phyloP scores from a whole-genome alignment of 78 protist genomes.

The Dictyostelium purpureum region DNA sequence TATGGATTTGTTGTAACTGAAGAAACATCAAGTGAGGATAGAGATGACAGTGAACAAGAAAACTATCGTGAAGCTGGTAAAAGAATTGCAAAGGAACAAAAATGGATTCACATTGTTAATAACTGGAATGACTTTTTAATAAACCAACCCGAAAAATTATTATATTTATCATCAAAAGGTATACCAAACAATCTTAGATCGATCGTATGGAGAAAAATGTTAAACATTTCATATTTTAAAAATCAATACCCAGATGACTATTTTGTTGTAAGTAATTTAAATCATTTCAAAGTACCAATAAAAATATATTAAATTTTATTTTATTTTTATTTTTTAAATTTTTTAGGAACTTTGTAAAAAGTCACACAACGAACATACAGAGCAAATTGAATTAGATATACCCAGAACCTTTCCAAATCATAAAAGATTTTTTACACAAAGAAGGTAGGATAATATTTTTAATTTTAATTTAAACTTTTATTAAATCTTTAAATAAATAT shows the following conservation, averaged over 20 bases:
- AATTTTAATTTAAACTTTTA: neutral
- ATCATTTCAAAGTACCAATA: neutral
- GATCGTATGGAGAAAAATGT: constrained; percentile 57
- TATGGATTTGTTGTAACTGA: constrained; percentile 40
- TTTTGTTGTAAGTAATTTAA: constrained; percentile 1
- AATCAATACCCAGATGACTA: constrained; percentile 19
- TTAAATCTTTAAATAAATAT: neutral
- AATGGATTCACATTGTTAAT: constrained; percentile 29
- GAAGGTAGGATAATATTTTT: constrained; percentile 17
- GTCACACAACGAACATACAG: constrained; percentile 50
- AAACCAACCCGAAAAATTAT: constrained; percentile 13
- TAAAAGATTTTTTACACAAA: constrained; percentile 63
- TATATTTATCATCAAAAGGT: constrained; percentile 23
- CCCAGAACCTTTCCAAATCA: constrained; percentile 80
- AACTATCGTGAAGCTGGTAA: neutral
- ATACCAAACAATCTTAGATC: constrained; percentile 33
- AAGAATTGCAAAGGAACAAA: constrained; percentile 24
- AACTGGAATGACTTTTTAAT: constrained; percentile 23
- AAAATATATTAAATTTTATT: neutral
- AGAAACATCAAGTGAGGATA: neutral
- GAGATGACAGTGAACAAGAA: neutral
- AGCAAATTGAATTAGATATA: constrained; percentile 69
- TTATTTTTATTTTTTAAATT: neutral
- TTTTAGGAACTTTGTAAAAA: constrained; percentile 14
- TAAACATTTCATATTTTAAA: constrained; percentile 38